Base-by-base conservation (phyloP, 768 basidiomycete genomes). In the Chalciporus pseudorubinellus region DNA sequence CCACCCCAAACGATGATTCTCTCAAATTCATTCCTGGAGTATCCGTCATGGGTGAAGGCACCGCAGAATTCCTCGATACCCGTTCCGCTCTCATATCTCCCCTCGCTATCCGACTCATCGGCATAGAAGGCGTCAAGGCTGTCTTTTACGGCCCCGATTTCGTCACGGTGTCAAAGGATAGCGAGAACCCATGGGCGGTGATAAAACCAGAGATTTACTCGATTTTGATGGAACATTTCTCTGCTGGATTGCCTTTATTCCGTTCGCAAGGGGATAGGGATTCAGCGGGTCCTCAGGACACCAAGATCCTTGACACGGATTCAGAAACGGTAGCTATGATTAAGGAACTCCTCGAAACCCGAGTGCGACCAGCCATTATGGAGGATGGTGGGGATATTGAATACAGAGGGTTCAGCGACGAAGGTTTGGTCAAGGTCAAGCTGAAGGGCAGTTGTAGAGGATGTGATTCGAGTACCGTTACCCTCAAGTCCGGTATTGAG, bases 311-410 rank as follows among this genome's bases (percentile, higher is more conserved):
- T 21, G 95, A 98, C 59, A 90, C 87, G 3, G 97, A 99, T 67
- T 88, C 89, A 19, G 97, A 98, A 69, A 91, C 92, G 3, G 92
- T 99, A 3, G 97, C 92, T 8, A 99, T 98, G 95, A 94, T 99
- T 60, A 99, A 99, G 69, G 97, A 99, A 66, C 68, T 98, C 34
- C 74, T 99, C 44, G 95, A 98, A 66, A 98, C 95, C 3, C 75
- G 97, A 13, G 93, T 99, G 16, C 75, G 97, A 48, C 97, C 97
- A 6, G 91, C 94, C 5, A 98, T 99, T 53, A 95, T 95, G 90
- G 97, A 98, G 68, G 95, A 99, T 50, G 97, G 97, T 0, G 97
- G 97, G 2, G 97, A 98, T 67, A 94, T 99, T 51, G 95, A 98
- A 71, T 99, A 90, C 67, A 81, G 87, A 31, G 94, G 92, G 3